Percentiles rank a stretch among this genome's conserved stretches.
phyloP scores from a whole-genome alignment of 1,284 basidiomycete species.

The Sanguinoderma infundibulare region DNA sequence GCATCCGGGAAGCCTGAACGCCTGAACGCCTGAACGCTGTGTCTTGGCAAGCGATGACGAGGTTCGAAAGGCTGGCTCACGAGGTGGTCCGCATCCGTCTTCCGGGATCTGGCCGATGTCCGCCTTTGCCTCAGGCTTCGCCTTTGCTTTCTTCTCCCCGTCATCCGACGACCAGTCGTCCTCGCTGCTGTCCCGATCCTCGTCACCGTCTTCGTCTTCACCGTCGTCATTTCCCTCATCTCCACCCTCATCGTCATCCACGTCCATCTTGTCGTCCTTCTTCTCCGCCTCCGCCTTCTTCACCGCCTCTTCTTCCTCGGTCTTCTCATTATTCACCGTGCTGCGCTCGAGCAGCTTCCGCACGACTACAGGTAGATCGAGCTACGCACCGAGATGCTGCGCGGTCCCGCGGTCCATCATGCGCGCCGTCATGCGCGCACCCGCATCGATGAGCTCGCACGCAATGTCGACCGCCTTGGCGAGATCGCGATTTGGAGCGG shows the following conservation, averaged over 20 bases:
- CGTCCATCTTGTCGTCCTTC: slow-evolving; percentile 33
- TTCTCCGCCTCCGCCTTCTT: slow-evolving; percentile 30
- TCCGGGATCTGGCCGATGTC: slow-evolving; percentile 46
- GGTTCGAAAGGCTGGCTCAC: too few relatives aligned
- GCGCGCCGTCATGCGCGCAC: slow-evolving; percentile 55
- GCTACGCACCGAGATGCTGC: slow-evolving; percentile 59
- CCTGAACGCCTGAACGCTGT: too few relatives aligned
- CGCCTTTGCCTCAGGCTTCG: slow-evolving; percentile 20
- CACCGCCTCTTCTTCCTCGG: slow-evolving; percentile 38
- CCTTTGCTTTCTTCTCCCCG: slow-evolving; percentile 27
- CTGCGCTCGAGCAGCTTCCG: slow-evolving; percentile 55
- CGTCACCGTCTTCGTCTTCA: slow-evolving; percentile 28
- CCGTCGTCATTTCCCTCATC: slow-evolving; percentile 31
- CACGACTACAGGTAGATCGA: slow-evolving; percentile 45
- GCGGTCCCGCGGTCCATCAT: slow-evolving; percentile 58
- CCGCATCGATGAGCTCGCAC: slow-evolving; percentile 53
- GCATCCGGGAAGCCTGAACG: too few relatives aligned
- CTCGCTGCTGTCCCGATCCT: slow-evolving; percentile 34
- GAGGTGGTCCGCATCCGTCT: too few relatives aligned
- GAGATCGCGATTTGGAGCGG: slow-evolving; percentile 59
- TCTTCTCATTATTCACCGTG: slow-evolving; percentile 40
- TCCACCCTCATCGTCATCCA: slow-evolving; percentile 38
- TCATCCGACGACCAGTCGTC: slow-evolving; percentile 38
- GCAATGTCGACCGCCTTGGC: slow-evolving; percentile 49
- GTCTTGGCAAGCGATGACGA: too few relatives aligned